Evolutionary conservation across 805 yeast genomes (phyloP), one percentile per base, ranked within the genome.

Genomic region (Ogataea pini): DNA sequence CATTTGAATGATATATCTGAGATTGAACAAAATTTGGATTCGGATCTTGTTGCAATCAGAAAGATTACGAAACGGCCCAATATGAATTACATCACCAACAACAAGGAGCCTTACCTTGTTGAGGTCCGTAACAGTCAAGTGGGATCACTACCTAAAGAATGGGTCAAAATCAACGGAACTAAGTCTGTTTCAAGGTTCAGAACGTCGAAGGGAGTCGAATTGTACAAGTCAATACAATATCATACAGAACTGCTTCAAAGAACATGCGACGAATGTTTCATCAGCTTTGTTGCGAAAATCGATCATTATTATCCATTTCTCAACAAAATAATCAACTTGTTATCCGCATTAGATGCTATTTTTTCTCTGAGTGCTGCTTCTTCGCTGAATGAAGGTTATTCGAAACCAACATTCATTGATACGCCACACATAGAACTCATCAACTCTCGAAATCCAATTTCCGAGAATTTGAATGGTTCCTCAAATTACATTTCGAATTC

Each of bases 81-180:
- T 33, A 61, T 86, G 45, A 69, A 75, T 17, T 89, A 72, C 57
- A 70, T 73, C 22, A 75, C 82, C 12, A 81, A 78, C 46, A 74
- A 78, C 43, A 83, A 81, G 44, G 86, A 85, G 17, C 85, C 89
- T 2, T 86, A 84, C 59, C 69, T 91, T 41, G 75, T 94, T 18
- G 97, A 91, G 58, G 83, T 92, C 0, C 70, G 89, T 37, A 82
- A 83, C 52, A 67, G 77, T 10, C 78, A 78, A 37, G 71, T 77
- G 1, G 78, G 77, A 36, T 65, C 69, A 1, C 65, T 91, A 1
- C 98, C 98, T 0, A 57, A 70, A 2, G 81, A 79, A 44, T 92
- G 97, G 96, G 68, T 85, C 10, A 85, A 88, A 56, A 78, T 87
- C 22, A 85, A 79, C 57, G 85, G 85, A 7, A 78, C 95, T 40